phyloP scores from a whole-genome alignment of 768 basidiomycete species.

The Dacryopinax primogenitus region DNA sequence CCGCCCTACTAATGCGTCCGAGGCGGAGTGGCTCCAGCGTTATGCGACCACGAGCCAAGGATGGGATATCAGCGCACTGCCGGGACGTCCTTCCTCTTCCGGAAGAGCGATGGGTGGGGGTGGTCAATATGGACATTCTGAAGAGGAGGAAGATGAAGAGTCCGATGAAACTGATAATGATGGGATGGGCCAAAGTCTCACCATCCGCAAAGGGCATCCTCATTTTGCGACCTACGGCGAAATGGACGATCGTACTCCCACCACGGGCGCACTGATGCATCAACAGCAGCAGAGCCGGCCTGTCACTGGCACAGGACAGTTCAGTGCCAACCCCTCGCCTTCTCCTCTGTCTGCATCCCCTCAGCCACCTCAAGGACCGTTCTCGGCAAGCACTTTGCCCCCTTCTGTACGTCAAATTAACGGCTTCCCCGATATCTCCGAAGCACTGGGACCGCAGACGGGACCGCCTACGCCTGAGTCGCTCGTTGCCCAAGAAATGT shows the following conservation, averaged over 20 bases:
- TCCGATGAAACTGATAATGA: slow-evolving; percentile 1
- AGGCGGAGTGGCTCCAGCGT: slow-evolving; percentile 84
- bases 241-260: background rate
- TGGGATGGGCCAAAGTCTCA: background rate
- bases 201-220: slow-evolving; percentile 1
- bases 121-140: slow-evolving; percentile 16
- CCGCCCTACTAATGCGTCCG: slow-evolving; percentile 76
- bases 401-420: slow-evolving; percentile 62
- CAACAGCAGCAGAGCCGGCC: slow-evolving; percentile 1
- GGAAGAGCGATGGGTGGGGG: background rate
- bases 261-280: background rate
- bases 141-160: background rate
- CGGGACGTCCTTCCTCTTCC: background rate
- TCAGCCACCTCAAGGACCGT: background rate
- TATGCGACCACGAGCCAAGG: slow-evolving; percentile 38
- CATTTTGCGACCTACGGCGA: background rate
- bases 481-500: slow-evolving; percentile 71
- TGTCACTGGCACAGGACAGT: background rate
- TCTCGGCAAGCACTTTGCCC: slow-evolving; percentile 37
- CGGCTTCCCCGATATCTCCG: slow-evolving; percentile 75
- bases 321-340: background rate
- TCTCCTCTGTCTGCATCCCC: slow-evolving; percentile 4
- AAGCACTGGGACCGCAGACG: slow-evolving; percentile 62
- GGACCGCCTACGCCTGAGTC: slow-evolving; percentile 50
- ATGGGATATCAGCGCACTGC: slow-evolving; percentile 1